Evolutionary conservation across 768 basidiomycete species (phyloP).

Genomic region (Auriscalpium orientale): DNA sequence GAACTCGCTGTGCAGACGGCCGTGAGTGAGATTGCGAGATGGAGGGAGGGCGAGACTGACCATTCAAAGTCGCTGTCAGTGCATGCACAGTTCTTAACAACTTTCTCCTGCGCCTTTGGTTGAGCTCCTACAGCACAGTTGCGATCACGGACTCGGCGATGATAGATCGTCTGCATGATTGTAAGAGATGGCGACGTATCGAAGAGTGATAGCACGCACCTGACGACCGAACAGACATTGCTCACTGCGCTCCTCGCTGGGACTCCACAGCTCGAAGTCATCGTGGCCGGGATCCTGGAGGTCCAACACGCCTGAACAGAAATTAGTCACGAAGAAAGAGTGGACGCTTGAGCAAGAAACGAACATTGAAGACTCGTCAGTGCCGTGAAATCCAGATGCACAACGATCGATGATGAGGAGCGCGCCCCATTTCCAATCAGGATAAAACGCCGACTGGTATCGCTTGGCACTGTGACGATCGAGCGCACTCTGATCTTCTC

Average conservation of each 20-base stretch:
- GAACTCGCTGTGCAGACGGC: conserved; percentile 68
- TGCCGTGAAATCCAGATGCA: conserved; percentile 85
- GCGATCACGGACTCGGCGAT: conserved; percentile 71
- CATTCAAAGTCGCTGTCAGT: conserved; percentile 83
- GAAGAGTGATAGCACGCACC: conserved; percentile 31
- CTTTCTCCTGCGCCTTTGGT: conserved; percentile 40
- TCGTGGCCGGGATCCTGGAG: conserved; percentile 69
- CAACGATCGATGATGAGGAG: conserved; percentile 43
- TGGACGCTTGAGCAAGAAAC: conserved; percentile 19
- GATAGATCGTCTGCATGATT: conserved; percentile 68
- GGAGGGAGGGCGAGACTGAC: conserved; percentile 34
- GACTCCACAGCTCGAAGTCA: conserved; percentile 97
- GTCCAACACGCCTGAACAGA: conserved; percentile 52
- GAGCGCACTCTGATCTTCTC: conserved; percentile 65
- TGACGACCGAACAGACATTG: conserved; percentile 88
- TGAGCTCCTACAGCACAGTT: conserved; percentile 81
- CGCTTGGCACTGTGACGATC: conserved; percentile 83
- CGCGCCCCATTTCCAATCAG: conserved; percentile 61
- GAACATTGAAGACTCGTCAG: conserved; percentile 71
- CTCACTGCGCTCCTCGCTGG: conserved; percentile 82
- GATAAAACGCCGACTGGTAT: conserved; percentile 89
- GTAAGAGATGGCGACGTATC: not conserved
- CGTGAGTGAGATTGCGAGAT: not conserved
- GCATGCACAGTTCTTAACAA: conserved; percentile 72
- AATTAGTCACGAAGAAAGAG: not conserved